phyloP scores from a whole-genome alignment of 108 stramenopile species.

The Pseudonitzschia multiseries region DNA sequence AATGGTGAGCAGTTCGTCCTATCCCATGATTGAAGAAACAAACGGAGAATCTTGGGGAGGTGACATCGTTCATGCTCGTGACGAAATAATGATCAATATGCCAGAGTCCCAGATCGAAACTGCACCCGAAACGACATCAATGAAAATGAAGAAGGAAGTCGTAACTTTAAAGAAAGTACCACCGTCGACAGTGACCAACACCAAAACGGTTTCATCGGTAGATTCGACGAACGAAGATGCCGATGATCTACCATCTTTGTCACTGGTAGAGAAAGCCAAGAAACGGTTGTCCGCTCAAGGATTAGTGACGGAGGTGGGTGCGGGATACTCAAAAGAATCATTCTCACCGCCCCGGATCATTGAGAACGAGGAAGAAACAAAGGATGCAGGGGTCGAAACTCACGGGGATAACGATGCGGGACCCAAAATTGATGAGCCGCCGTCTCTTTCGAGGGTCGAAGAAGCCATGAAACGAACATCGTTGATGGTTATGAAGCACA shows the following conservation, averaged over 20 bases:
- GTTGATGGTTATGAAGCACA: neutral
- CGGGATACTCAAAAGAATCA: neutral
- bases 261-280: neutral
- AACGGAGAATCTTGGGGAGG: too few relatives aligned
- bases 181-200: neutral
- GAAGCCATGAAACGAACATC: conserved; percentile 10
- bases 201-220: neutral
- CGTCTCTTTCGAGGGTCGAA: conserved; percentile 2
- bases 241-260: conserved; percentile 6
- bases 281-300: neutral
- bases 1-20: too few relatives aligned
- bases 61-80: too few relatives aligned
- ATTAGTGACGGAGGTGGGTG: neutral
- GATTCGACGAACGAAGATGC: neutral
- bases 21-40: too few relatives aligned
- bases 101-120: too few relatives aligned
- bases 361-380: neutral
- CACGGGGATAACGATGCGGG: neutral
- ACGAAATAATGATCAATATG: too few relatives aligned
- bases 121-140: too few relatives aligned
- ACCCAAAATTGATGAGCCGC: neutral
- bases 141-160: conserved; percentile 2
- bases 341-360: neutral
- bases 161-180: neutral
- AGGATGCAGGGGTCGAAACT: neutral